phyloP scores from a whole-genome alignment of 2,329 filamentous ascomycete species.

The Fusarium veterinarium region DNA sequence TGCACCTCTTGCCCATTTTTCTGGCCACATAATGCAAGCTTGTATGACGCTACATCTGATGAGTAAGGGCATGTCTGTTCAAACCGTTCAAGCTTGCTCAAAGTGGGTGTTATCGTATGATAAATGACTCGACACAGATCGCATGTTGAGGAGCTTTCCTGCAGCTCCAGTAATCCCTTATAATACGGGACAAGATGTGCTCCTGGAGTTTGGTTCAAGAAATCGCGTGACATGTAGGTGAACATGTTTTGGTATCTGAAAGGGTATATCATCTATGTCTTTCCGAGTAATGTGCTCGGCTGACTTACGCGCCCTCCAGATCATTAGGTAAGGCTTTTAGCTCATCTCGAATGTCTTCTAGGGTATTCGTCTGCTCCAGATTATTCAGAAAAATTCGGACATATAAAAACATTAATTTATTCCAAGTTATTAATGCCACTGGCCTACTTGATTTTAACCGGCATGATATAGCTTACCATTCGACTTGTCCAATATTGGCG shows the following conservation, averaged over 20 bases:
- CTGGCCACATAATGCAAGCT: neutral
- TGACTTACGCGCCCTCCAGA: too few relatives aligned
- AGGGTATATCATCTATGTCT: too few relatives aligned
- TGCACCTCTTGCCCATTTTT: accelerated
- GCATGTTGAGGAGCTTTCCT: neutral
- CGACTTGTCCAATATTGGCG: too few relatives aligned
- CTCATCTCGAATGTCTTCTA: too few relatives aligned
- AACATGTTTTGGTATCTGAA: neutral
- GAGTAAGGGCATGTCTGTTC: accelerated
- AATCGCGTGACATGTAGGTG: neutral
- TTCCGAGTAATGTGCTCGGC: too few relatives aligned
- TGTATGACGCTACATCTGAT: neutral
- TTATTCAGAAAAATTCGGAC: too few relatives aligned
- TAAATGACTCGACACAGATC: neutral
- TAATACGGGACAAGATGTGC: neutral
- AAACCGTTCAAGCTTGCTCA: accelerated
- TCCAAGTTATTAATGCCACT: too few relatives aligned
- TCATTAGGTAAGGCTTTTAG: too few relatives aligned
- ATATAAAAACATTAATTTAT: too few relatives aligned
- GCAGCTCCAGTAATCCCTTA: accelerated
- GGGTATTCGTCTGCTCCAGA: too few relatives aligned
- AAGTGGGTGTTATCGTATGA: neutral
- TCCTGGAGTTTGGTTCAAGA: accelerated
- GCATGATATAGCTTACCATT: too few relatives aligned
- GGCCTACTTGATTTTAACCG: too few relatives aligned